Evolutionary conservation across 192 early-diverging fungal species (phyloP), one percentile per base, ranked within the genome.

Genomic region (Diversispora eburnea): DNA sequence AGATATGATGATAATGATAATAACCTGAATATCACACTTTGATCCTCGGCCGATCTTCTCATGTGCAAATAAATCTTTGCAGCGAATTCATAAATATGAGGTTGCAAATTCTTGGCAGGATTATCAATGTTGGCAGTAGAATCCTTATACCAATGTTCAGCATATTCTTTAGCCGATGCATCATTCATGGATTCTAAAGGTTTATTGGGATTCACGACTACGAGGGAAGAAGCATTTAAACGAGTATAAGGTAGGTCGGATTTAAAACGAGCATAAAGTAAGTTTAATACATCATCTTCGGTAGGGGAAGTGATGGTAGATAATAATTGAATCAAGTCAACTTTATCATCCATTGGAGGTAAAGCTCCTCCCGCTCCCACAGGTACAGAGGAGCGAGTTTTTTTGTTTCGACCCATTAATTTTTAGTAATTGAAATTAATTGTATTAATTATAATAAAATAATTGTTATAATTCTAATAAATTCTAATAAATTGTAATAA

Each of bases 21-120:
- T 71, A 82, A 82, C 87, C 84, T 90, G 48, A 91, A 77, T 8
- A 91, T 75, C 46, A 93, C 79, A 17, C 80, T 75, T 69, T 91
- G 89, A 74, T 91, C 89, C 76, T 91, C 86, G 3, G 85, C 86
- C 15, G 86, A 78, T 70, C 90, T 77, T 72, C 90, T 73, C 77
- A 93, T 76, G 49, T 90, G 87, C 65, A 88, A 79, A 72, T 93
- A 93, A 0, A 91, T 85, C 43, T 81, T 84, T n/a, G 87, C 84
- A 3, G 89, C 91, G 8, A 92, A 79, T 57, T 89, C 89, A 70
- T 83, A 92, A 17, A 89, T 81, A 59, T 92, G 89, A 42, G 91
- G 91, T 48, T 80, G 77, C 19, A 87, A 67, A 71, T 33, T 33
- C 25, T 33, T 33, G 25, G 25, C 2, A 33, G 25, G 25, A 39